Base-by-base conservation (phyloP, 2,329 filamentous ascomycete species). In the Hypoxylon sp. region DNA sequence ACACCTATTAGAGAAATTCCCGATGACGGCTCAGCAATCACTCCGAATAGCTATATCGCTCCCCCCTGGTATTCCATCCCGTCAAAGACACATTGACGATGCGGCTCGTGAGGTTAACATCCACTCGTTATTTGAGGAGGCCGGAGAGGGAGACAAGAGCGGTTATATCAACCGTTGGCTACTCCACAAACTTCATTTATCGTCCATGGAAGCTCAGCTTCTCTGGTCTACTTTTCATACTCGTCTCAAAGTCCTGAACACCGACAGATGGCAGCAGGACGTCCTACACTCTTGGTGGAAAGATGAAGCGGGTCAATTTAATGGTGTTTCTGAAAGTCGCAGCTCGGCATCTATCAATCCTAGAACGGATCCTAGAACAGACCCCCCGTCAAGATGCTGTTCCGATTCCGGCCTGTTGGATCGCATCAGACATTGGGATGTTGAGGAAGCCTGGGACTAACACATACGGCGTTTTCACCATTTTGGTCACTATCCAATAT, bases 111-210 rank as follows among this genome's bases (percentile, higher is more conserved):
- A 87, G 72, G 81, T 79, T n/a, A 79, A 78, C 32, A 86, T 87
- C 56, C 76, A 82, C 46, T 79, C 75, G 5, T 78, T 86, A 10
- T 73, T 86, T 52, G 70, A 69, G 23, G 80, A 81, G 2, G 71
- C 76, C 2, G 72, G 78, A 10, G 71, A 73, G 2, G 79, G 79
- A 2, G 79, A 80, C 69, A 83, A 81, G 67, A 76, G 75, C 1
- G 82, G 85, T 53, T 85, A 80, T 61, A 81, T 88, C 71, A 83
- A 83, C 68, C 79, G 83, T 43, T 88, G 86, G 86, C 75, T 88
- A 2, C 78, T 87, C 11, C 83, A 87, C 51, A 81, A 82, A 45
- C 78, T 88, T 43, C 81, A 84, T 36, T 76, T 79, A 13, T 85
- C 82, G 2, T 78, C 83, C 0, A 72, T 86, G 60, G 81, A 85